Percentiles rank a stretch among this genome's conserved stretches.
These are phyloP conservation scores for Dendrocalamus latiflorus DNA, from an alignment of 202 grass and related monocot genomes.

Conservation along the genomic window DNA sequence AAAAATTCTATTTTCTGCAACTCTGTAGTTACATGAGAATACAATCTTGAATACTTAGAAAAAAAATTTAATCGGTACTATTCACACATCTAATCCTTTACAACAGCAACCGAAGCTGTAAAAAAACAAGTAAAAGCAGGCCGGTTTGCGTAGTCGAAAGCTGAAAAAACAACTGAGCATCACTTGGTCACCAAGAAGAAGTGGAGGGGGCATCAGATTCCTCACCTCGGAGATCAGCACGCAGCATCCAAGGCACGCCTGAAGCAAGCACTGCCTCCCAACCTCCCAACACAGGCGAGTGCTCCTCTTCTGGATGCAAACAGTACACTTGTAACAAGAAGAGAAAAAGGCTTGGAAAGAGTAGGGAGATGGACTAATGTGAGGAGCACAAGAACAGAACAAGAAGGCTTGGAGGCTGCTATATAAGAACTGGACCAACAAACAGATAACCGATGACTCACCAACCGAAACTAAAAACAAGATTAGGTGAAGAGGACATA, in stretches of 20 bases:
- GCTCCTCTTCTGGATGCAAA: conserved; percentile 3
- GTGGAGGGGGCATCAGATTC: conserved; percentile 26
- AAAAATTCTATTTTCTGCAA: no score
- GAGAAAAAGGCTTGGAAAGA: not conserved
- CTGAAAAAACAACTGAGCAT: not conserved
- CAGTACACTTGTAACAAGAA: not conserved
- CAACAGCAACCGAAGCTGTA: not conserved
- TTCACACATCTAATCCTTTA: not conserved
- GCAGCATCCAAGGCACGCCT: conserved; percentile 23
- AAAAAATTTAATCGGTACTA: no score
- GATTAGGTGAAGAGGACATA: conserved; percentile 40
- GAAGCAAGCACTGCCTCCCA: conserved; percentile 22
- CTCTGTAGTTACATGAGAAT: fast-evolving
- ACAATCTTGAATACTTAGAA: no score
- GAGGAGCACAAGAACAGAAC: conserved; percentile 6
- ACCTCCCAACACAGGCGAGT: not conserved
- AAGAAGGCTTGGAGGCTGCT: not conserved
- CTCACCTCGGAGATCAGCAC: conserved; percentile 32
- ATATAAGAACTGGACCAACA: conserved; percentile 1
- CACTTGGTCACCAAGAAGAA: not conserved
- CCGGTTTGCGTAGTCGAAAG: not conserved
- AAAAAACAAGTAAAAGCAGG: not conserved
- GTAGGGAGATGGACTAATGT: not conserved
- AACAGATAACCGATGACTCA: conserved; percentile 5
- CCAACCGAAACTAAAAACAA: conserved; percentile 46